phyloP scores from a whole-genome alignment of 495 filamentous ascomycete genomes.

The Gamarada debralockiae region DNA sequence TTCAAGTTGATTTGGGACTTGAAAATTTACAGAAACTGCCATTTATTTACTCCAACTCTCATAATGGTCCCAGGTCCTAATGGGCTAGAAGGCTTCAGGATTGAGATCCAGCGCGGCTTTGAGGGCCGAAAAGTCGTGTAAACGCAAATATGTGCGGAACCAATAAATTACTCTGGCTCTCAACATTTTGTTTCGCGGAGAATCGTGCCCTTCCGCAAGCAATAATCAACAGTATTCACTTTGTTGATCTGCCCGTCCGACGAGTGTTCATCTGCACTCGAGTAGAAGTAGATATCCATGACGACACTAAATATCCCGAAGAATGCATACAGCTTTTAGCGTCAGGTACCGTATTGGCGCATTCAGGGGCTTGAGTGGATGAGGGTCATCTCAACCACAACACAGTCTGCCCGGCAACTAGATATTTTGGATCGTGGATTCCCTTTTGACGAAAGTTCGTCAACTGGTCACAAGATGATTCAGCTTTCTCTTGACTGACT shows the following conservation, averaged over 20 bases:
- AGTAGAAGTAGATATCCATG: background rate
- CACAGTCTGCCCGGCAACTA: no score
- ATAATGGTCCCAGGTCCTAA: constrained; percentile 71
- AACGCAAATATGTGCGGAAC: constrained; percentile 69
- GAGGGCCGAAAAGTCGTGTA: constrained; percentile 68
- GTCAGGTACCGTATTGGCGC: background rate
- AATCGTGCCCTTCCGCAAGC: no score
- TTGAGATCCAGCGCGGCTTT: constrained; percentile 60
- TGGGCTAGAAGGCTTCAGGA: constrained; percentile 56
- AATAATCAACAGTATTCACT: no score
- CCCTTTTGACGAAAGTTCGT: no score
- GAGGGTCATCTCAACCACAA: no score
- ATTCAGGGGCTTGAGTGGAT: no score
- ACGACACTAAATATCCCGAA: no score
- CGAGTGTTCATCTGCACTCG: background rate
- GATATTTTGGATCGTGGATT: no score
- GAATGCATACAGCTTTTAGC: background rate
- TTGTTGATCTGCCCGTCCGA: no score
- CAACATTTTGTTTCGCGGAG: constrained; percentile 27
- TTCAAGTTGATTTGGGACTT: background rate
- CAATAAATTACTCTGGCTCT: constrained; percentile 64
- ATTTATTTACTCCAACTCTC: constrained; percentile 61
- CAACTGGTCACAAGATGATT: no score
- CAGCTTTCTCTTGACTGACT: no score
- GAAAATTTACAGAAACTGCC: constrained; percentile 52